Conservation (phyloP, 129 eudicot species). For the Tagetes patula region DNA sequence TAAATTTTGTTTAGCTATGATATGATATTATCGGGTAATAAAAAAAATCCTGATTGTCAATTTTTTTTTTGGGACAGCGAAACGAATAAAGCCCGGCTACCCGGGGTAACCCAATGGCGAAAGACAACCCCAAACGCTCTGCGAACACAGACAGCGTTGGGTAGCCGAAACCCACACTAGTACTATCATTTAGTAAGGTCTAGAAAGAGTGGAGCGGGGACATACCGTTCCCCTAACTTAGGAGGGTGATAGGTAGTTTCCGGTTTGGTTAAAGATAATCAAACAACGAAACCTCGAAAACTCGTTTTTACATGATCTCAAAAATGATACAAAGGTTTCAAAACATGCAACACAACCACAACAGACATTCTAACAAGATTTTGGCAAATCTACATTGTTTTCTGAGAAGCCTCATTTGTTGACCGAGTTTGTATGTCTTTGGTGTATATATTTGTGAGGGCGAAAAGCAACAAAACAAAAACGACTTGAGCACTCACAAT, state of each 20-base stretch:
- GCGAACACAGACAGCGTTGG: too few species aligned
- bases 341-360: not conserved
- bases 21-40: too few species aligned
- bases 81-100: too few species aligned
- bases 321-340: conserved; percentile 10
- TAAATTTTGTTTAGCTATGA: too few species aligned
- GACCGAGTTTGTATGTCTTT: conserved; percentile 68
- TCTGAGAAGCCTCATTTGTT: conserved; percentile 40
- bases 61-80: too few species aligned
- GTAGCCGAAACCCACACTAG: too few species aligned
- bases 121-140: too few species aligned
- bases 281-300: conserved; percentile 19
- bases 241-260: not conserved
- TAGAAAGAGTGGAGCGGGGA: too few species aligned
- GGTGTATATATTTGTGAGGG: conserved; percentile 78
- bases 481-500: conserved; percentile 99
- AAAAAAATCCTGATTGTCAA: too few species aligned
- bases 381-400: conserved; percentile 43
- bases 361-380: conserved; percentile 11
- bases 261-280: not conserved
- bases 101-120: too few species aligned
- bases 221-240: too few species aligned
- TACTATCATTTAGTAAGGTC: too few species aligned
- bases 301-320: conserved; percentile 15
- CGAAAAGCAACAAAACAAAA: conserved; percentile 84